Evolutionary conservation across 768 basidiomycete genomes (phyloP).

Genomic region (Psilocybe azurescens): DNA sequence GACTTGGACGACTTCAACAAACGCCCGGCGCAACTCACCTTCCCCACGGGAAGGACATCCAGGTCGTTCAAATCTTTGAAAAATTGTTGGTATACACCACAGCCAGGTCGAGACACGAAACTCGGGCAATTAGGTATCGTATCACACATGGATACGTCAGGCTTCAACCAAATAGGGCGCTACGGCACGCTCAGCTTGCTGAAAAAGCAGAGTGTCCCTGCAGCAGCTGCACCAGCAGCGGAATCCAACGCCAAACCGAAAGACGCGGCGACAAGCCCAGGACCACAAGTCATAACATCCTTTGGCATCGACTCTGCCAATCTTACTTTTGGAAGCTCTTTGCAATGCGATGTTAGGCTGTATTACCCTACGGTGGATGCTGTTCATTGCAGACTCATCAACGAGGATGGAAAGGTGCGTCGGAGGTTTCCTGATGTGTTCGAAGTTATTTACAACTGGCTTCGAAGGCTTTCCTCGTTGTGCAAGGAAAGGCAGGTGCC

Average conservation of each 20-base stretch:
- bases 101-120: background rate
- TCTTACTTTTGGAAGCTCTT: conserved; percentile 73
- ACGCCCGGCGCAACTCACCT: too few relatives aligned
- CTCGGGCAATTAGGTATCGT: background rate
- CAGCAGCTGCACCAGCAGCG: background rate
- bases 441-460: background rate
- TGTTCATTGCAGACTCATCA: conserved; percentile 71
- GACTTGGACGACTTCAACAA: too few relatives aligned
- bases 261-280: conserved; percentile 35
- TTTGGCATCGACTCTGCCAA: conserved; percentile 75
- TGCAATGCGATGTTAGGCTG: conserved; percentile 65
- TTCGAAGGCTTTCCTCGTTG: conserved; percentile 67
- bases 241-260: conserved; percentile 2
- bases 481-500: conserved; percentile 62
- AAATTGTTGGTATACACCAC: background rate
- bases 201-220: conserved; percentile 41
- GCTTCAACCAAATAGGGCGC: conserved; percentile 60
- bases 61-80: background rate
- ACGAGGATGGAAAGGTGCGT: conserved; percentile 67
- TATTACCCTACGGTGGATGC: conserved; percentile 70
- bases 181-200: conserved; percentile 71
- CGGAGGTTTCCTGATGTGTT: background rate
- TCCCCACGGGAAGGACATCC: too few relatives aligned
- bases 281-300: conserved; percentile 51
- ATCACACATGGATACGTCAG: conserved; percentile 43